Percentiles rank a stretch among this genome's conserved stretches.
Conservation (phyloP, 202 grass and related monocot genomes). For the Carex sylvatica region DNA sequence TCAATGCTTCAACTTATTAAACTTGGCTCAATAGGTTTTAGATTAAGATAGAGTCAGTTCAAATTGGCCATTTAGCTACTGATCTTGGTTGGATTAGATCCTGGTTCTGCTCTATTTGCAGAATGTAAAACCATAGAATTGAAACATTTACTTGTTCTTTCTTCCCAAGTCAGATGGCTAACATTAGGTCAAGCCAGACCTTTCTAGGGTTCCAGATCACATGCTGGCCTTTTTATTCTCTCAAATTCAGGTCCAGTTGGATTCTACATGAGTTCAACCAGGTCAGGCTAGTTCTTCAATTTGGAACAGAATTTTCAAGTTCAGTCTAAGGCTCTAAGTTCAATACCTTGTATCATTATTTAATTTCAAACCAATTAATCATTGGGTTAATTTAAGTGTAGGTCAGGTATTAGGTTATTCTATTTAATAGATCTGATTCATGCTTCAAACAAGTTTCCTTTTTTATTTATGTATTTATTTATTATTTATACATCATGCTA, state of each 20-base stretch:
- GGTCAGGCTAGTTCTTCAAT: neutral
- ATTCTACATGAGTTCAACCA: neutral
- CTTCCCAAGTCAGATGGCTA: neutral
- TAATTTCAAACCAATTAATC: neutral
- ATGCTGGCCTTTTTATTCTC: neutral
- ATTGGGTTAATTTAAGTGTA: neutral
- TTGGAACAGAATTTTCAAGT: constrained; percentile 1
- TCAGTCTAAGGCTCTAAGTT: neutral
- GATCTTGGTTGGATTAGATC: neutral
- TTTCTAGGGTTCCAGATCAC: neutral
- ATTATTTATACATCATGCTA: neutral
- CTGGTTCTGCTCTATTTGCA: neutral
- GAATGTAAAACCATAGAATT: neutral
- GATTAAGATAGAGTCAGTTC: neutral
- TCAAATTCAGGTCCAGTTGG: neutral
- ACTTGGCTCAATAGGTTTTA: neutral
- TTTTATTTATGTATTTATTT: constrained; percentile 1
- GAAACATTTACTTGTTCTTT: neutral
- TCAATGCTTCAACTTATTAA: neutral
- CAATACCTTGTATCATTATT: neutral
- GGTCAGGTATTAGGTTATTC: neutral
- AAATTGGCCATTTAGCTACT: neutral
- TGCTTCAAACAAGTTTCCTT: neutral
- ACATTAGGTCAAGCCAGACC: neutral
- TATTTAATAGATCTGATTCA: neutral